Evolutionary conservation across 2,329 filamentous ascomycete genomes (phyloP).

Genomic region (Neodidymelliopsis sp.): DNA sequence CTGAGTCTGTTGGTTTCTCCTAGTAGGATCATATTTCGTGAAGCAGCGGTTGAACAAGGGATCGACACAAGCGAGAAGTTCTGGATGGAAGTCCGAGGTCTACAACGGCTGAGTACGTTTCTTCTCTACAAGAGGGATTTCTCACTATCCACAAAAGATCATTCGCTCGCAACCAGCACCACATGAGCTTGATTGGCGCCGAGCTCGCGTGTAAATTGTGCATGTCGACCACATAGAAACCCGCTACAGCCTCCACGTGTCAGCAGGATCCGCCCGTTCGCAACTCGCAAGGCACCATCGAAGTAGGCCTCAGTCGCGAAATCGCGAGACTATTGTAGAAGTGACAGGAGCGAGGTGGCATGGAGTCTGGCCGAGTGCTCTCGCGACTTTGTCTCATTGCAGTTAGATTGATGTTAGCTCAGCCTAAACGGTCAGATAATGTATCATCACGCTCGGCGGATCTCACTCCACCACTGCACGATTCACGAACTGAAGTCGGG

Average conservation of each 20-base stretch:
- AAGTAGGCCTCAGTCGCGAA: conserved; percentile 8
- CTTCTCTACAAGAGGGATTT: too few species aligned
- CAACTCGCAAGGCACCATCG: conserved; percentile 9
- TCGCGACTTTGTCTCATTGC: conserved; percentile 11
- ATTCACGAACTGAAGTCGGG: conserved; percentile 12
- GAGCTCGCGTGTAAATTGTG: not conserved
- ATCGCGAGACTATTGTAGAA: not conserved
- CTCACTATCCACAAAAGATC: too few species aligned
- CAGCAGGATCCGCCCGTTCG: not conserved
- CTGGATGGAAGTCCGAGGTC: too few species aligned
- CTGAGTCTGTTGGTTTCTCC: too few species aligned
- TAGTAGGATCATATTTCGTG: too few species aligned
- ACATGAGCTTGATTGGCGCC: not conserved
- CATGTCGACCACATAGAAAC: not conserved
- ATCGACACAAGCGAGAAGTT: too few species aligned
- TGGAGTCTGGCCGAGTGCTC: conserved; percentile 7
- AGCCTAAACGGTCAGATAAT: conserved; percentile 6
- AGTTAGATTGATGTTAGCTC: conserved; percentile 8
- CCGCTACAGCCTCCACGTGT: not conserved
- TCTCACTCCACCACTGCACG: conserved; percentile 18
- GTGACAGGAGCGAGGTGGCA: not conserved
- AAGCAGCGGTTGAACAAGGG: too few species aligned
- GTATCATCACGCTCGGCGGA: conserved; percentile 9
- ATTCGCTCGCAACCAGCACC: not conserved
- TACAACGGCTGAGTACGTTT: too few species aligned